These are phyloP conservation scores for Plasmodium cynomolgi DNA, from an alignment of 169 alveolate genomes.

Conservation along the genomic window DNA sequence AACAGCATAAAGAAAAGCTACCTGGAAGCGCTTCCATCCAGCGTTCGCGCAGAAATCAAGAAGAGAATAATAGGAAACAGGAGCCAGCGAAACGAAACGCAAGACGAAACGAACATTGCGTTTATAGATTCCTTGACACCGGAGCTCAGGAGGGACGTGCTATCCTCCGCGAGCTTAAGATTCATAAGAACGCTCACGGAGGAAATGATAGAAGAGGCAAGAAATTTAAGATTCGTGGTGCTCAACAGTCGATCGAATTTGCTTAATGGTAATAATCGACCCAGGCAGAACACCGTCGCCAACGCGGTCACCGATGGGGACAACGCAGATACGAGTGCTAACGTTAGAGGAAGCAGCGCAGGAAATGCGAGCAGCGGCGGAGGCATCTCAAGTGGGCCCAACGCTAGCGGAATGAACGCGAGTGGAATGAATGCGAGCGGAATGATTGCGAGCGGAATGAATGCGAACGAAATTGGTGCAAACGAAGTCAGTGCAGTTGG, in stretches of 20 bases:
- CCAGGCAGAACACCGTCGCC: not conserved
- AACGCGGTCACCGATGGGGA: not conserved
- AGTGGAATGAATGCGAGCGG: not conserved
- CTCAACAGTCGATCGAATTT: slow-evolving; percentile 14
- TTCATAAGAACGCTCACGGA: slow-evolving; percentile 82
- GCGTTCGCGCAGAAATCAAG: slow-evolving; percentile 58
- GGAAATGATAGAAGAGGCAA: slow-evolving; percentile 85
- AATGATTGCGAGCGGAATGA: not conserved
- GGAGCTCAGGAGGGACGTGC: slow-evolving; percentile 84
- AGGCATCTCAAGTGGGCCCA: not conserved
- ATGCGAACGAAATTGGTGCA: not conserved
- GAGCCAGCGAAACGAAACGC: slow-evolving; percentile 48
- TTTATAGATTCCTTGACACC: slow-evolving; percentile 86
- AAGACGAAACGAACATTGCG: slow-evolving; percentile 84
- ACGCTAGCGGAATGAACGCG: not conserved
- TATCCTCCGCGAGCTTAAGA: slow-evolving; percentile 82
- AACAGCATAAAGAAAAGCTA: slow-evolving; percentile 73
- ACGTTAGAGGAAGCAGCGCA: not conserved
- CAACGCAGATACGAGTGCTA: not conserved
- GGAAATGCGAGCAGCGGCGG: slow-evolving; percentile 1
- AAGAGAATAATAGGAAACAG: slow-evolving; percentile 65
- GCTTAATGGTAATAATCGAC: slow-evolving; percentile 12
- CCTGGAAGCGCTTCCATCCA: slow-evolving; percentile 56
- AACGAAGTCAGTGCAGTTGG: not conserved
- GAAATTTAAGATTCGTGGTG: slow-evolving; percentile 68